A percentile compares a stretch with the other conserved stretches of the same genome.
Conservation (phyloP, 768 basidiomycete genomes). For the Clitopilus hobsonii region DNA sequence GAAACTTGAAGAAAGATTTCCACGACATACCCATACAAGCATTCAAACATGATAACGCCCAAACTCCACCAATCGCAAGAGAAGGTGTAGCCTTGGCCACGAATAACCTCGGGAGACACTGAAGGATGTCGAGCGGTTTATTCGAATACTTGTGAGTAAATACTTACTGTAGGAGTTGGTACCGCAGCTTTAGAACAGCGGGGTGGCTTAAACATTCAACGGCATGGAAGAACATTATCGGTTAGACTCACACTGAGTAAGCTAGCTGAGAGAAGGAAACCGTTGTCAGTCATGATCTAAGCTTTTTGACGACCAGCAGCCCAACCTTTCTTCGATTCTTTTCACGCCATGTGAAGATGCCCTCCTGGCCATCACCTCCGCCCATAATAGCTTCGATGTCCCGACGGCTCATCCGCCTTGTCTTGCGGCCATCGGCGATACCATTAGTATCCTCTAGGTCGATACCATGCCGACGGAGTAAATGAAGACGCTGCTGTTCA, state of each 20-base stretch:
- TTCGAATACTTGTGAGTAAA: conserved; percentile 4
- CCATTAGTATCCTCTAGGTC: conserved; percentile 82
- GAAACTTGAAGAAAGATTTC: conserved; percentile 9
- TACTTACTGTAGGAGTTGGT: conserved; percentile 82
- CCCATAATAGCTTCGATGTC: conserved; percentile 85
- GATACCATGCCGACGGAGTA: conserved; percentile 90
- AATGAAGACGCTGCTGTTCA: conserved; percentile 85
- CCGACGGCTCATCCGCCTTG: conserved; percentile 74
- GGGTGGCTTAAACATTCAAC: too few species aligned
- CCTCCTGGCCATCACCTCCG: conserved; percentile 72
- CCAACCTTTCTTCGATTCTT: conserved; percentile 84
- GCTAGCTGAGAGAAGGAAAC: conserved; percentile 55
- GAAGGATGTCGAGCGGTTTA: conserved; percentile 1
- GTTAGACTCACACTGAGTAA: conserved; percentile 71
- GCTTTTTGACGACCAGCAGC: conserved; percentile 11
- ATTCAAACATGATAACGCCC: conserved; percentile 95
- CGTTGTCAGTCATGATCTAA: neutral
- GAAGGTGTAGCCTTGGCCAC: conserved; percentile 89
- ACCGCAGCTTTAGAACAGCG: conserved; percentile 53
- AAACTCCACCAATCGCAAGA: conserved; percentile 99
- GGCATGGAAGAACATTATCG: too few species aligned
- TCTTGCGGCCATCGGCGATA: conserved; percentile 63
- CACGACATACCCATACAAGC: conserved; percentile 75
- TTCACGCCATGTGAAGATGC: conserved; percentile 94
- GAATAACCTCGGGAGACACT: conserved; percentile 92